Evolutionary conservation across 768 basidiomycete genomes (phyloP).

Genomic region (Phaffia australis): DNA sequence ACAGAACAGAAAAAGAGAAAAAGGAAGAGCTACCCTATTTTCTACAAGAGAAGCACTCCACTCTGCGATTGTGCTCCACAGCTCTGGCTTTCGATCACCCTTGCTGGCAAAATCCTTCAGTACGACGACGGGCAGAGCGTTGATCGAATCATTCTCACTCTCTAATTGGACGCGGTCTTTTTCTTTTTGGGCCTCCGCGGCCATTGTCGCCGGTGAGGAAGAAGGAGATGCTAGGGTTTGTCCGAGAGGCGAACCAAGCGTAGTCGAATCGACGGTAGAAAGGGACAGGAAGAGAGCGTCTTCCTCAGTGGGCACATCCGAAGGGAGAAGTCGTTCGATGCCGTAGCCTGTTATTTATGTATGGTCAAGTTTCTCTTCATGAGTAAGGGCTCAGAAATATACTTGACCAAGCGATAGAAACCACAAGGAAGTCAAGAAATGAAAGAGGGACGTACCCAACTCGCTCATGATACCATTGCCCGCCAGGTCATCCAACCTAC

Average conservation of each 20-base stretch:
- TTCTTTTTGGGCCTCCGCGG: constrained; percentile 9
- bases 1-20: neutral
- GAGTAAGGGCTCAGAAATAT: neutral
- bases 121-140: constrained; percentile 70
- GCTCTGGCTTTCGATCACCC: constrained; percentile 51
- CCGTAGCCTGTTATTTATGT: constrained; percentile 9
- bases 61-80: constrained; percentile 62
- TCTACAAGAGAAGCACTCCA: constrained; percentile 79
- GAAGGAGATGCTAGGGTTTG: constrained; percentile 13
- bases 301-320: constrained; percentile 29
- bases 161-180: constrained; percentile 29
- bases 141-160: constrained; percentile 42
- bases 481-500: constrained; percentile 67
- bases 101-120: constrained; percentile 60
- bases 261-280: no score
- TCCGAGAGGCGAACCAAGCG: no score
- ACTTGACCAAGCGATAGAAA: neutral
- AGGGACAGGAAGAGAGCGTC: constrained; percentile 32
- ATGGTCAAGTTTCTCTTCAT: neutral
- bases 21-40: constrained; percentile 49
- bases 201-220: constrained; percentile 12
- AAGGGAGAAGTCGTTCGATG: constrained; percentile 26
- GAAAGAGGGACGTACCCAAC: constrained; percentile 44
- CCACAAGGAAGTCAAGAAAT: neutral
- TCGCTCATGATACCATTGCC: constrained; percentile 81